Conservation (phyloP, 163 green algal species). For the Volvox carteri region DNA sequence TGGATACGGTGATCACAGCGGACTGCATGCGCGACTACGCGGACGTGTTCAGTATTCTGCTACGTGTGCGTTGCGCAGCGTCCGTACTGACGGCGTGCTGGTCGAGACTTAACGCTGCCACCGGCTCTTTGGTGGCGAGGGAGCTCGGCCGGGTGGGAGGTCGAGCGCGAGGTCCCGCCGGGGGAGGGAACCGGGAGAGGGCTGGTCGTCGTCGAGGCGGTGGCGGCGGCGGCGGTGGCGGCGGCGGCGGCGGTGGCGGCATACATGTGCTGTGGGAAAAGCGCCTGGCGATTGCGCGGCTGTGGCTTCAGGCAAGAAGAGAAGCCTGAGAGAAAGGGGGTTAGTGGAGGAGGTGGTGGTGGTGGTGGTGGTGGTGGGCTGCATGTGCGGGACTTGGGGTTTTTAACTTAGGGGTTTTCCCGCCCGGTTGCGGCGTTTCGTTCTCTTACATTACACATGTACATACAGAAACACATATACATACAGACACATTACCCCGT, state of each 20-base stretch:
- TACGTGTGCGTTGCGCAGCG: conserved; percentile 42
- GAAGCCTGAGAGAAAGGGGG: too few species aligned
- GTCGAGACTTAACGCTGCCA: conserved; percentile 22
- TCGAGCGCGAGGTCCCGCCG: too few species aligned
- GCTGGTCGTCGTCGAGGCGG: neutral
- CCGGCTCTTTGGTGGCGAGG: neutral
- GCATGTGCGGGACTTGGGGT: neutral
- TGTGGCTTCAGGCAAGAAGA: conserved; percentile 50
- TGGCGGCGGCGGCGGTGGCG: neutral
- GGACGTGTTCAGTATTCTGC: conserved; percentile 27
- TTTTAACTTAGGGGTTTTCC: too few species aligned
- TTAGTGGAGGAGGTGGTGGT: too few species aligned
- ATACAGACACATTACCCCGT: too few species aligned
- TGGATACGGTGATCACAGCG: conserved; percentile 29
- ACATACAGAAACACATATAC: too few species aligned
- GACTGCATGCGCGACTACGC: conserved; percentile 6
- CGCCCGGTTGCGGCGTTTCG: too few species aligned
- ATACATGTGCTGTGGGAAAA: conserved; percentile 42
- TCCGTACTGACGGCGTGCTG: conserved; percentile 23
- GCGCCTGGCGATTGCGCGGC: conserved; percentile 18
- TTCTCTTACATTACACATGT: too few species aligned
- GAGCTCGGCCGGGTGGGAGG: too few species aligned
- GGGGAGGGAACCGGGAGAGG: too few species aligned
- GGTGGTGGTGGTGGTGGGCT: neutral
- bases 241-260: neutral